phyloP scores from a whole-genome alignment of 2,329 filamentous ascomycete genomes.

The Aspergillus intermedius region DNA sequence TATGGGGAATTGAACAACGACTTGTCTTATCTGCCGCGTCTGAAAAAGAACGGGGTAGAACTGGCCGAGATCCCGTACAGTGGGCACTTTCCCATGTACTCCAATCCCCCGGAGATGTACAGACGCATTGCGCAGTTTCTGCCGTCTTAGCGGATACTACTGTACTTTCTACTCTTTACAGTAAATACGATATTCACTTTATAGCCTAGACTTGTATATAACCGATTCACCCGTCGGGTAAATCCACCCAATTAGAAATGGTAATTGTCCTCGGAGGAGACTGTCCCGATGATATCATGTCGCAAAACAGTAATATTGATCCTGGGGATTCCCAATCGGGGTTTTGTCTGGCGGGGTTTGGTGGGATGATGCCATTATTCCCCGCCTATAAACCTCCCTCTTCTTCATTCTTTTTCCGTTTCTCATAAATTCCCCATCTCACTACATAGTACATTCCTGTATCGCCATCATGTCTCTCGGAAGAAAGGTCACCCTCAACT shows the following conservation, averaged over 20 bases:
- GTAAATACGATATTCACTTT: no score
- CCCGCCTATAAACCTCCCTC: neutral
- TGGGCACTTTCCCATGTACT: conserved; percentile 24
- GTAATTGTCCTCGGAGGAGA: neutral
- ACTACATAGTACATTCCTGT: neutral
- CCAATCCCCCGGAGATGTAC: conserved; percentile 22
- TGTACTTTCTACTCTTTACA: no score
- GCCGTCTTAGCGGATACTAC: neutral
- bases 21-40: conserved; percentile 14
- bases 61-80: conserved; percentile 15
- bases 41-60: conserved; percentile 12
- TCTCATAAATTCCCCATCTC: neutral
- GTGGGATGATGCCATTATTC: no score
- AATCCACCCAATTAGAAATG: neutral
- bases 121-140: conserved; percentile 13
- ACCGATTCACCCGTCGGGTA: neutral
- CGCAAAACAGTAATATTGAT: neutral
- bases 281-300: neutral
- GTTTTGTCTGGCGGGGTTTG: no score
- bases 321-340: no score
- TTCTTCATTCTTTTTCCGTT: neutral
- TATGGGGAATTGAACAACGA: conserved; percentile 15
- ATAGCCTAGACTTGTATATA: neutral
- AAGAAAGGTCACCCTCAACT: conserved; percentile 34
- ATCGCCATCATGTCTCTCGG: conserved; percentile 32